These are phyloP conservation scores for Trypanosoma cruzi DNA, from an alignment of 208 protist genomes.

Conservation along the genomic window DNA sequence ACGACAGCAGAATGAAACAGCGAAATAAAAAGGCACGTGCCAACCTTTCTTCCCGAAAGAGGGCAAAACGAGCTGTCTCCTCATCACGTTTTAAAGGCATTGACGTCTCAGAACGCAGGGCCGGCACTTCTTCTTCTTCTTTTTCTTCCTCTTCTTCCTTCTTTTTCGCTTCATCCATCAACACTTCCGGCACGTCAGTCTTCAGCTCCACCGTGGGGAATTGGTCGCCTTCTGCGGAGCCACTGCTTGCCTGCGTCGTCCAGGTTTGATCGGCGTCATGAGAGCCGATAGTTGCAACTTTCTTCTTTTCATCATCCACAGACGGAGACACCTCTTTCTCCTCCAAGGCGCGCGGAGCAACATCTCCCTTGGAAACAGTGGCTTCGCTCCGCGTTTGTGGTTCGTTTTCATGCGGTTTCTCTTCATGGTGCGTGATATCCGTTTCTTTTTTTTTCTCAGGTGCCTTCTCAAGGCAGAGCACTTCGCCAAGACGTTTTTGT, in stretches of 20 bases:
- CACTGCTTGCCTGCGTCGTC: background rate
- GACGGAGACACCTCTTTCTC: background rate
- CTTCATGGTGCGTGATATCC: background rate
- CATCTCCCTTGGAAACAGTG: background rate
- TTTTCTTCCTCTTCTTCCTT: background rate
- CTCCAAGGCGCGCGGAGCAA: background rate
- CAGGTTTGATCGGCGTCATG: background rate
- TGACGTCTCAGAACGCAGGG: background rate
- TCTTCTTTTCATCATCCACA: background rate
- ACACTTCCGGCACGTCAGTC: background rate
- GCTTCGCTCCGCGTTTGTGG: background rate
- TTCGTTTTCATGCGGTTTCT: background rate
- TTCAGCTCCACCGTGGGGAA: background rate
- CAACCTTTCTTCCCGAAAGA: conserved; percentile 21
- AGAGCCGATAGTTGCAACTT: background rate
- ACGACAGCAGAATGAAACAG: conserved; percentile 15
- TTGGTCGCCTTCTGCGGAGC: background rate
- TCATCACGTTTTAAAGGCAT: background rate
- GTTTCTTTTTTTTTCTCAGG: background rate
- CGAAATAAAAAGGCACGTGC: conserved; percentile 17
- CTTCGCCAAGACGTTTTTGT: conserved; percentile 21
- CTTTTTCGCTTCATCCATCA: no score
- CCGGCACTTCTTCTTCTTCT: background rate
- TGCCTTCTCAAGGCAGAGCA: conserved; percentile 8
- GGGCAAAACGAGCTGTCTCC: background rate